Evolutionary conservation across 2,329 filamentous ascomycete species (phyloP).

Genomic region (Pochonia chlamydosporia): DNA sequence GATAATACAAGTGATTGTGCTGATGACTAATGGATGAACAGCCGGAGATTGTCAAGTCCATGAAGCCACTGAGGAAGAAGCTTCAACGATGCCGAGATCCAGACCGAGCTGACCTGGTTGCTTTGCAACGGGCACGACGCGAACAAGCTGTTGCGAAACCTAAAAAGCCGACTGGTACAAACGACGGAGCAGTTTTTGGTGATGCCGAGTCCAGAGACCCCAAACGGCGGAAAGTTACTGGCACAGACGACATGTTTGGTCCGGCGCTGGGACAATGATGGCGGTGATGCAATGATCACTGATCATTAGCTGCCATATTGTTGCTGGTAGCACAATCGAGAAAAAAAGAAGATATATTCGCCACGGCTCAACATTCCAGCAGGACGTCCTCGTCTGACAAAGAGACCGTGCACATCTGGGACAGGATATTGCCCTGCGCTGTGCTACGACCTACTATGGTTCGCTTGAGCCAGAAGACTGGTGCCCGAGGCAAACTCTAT

Average conservation of each 20-base stretch:
- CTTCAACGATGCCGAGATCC: slow-evolving; percentile 70
- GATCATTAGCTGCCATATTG: too few relatives aligned
- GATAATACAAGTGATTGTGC: too few relatives aligned
- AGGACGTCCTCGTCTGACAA: too few relatives aligned
- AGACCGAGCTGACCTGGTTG: slow-evolving; percentile 66
- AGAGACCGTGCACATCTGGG: too few relatives aligned
- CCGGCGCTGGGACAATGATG: slow-evolving; percentile 26
- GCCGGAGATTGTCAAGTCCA: slow-evolving; percentile 36
- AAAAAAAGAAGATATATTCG: too few relatives aligned
- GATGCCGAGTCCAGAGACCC: slow-evolving; percentile 28
- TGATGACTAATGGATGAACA: slow-evolving; percentile 14
- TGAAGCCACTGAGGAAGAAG: slow-evolving; percentile 60
- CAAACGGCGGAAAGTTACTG: slow-evolving; percentile 41
- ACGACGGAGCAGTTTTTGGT: slow-evolving; percentile 44
- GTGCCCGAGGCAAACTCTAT: too few relatives aligned
- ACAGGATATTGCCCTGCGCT: too few relatives aligned
- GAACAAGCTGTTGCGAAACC: slow-evolving; percentile 42
- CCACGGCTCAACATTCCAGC: too few relatives aligned
- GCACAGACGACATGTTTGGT: slow-evolving; percentile 42
- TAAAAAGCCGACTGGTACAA: slow-evolving; percentile 32
- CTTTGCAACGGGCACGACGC: slow-evolving; percentile 58
- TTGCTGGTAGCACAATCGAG: too few relatives aligned
- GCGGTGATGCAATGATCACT: too few relatives aligned
- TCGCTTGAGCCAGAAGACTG: too few relatives aligned
- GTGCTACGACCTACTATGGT: too few relatives aligned